Percentiles rank a stretch among this genome's conserved stretches.
phyloP scores from a whole-genome alignment of 2,329 filamentous ascomycete genomes.

The Diaporthe sp. region DNA sequence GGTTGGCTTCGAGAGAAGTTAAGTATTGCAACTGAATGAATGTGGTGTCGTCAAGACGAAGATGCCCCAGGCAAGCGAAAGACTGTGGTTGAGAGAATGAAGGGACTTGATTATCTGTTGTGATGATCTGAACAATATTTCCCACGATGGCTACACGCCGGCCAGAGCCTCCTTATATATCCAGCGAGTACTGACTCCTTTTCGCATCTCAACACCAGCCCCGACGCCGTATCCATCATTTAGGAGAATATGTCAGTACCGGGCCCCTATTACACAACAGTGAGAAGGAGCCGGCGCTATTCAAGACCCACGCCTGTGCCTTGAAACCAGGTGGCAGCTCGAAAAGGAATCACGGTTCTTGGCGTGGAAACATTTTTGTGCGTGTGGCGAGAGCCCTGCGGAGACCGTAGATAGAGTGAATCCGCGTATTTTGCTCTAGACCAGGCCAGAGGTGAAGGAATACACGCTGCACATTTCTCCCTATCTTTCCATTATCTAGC shows the following conservation, averaged over 20 bases:
- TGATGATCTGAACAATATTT: slow-evolving; percentile 15
- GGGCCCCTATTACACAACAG: slow-evolving; percentile 28
- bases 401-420: background rate
- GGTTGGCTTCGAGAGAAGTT: background rate
- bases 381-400: slow-evolving; percentile 20
- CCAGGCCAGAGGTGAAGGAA: background rate
- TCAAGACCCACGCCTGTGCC: slow-evolving; percentile 20
- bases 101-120: slow-evolving; percentile 15
- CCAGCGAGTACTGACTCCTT: background rate
- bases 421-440: slow-evolving; percentile 10
- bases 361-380: slow-evolving; percentile 31
- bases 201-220: background rate
- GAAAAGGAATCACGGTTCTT: slow-evolving; percentile 17
- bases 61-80: slow-evolving; percentile 28
- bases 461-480: background rate
- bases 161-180: slow-evolving; percentile 24
- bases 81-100: slow-evolving; percentile 22
- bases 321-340: slow-evolving; percentile 27
- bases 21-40: slow-evolving; percentile 8
- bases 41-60: slow-evolving; percentile 26
- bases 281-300: slow-evolving; percentile 22
- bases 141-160: background rate
- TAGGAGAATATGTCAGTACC: slow-evolving; percentile 14
- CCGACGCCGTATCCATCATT: slow-evolving; percentile 7
- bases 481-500: background rate